Evolutionary conservation across 768 basidiomycete genomes (phyloP).

Genomic region (Trichaptum fuscoviolaceum): DNA sequence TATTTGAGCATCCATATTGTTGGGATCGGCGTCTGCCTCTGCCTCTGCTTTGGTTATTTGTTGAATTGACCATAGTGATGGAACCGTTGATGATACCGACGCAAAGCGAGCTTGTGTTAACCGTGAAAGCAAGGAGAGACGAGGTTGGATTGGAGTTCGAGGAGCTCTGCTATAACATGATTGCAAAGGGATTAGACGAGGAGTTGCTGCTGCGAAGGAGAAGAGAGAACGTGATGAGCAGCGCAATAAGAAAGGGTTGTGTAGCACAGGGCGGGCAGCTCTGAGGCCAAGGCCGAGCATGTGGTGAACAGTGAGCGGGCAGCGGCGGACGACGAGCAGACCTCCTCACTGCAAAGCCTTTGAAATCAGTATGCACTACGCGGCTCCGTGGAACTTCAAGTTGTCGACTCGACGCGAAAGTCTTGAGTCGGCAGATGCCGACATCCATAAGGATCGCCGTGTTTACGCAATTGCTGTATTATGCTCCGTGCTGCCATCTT

Average conservation of each 20-base stretch:
- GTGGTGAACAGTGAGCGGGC: neutral
- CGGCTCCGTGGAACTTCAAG: neutral
- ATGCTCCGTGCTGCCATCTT: conserved; percentile 1
- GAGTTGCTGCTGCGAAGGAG: neutral
- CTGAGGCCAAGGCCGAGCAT: neutral
- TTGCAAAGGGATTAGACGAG: neutral
- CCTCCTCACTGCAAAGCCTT: neutral
- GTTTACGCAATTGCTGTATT: neutral
- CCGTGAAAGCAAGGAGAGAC: conserved; percentile 6
- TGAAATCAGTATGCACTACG: neutral
- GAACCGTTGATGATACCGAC: conserved; percentile 8
- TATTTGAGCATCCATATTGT: conserved; percentile 66
- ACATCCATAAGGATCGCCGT: neutral
- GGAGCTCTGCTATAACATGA: neutral
- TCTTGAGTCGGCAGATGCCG: neutral
- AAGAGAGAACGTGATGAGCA: neutral
- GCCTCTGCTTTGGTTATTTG: conserved; percentile 39
- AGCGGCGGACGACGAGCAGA: neutral
- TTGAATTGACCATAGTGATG: conserved; percentile 1
- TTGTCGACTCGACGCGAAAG: neutral
- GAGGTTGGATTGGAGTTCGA: neutral
- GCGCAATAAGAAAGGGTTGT: neutral
- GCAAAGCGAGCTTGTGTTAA: conserved; percentile 3
- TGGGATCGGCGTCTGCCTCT: conserved; percentile 68
- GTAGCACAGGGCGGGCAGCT: neutral